phyloP scores from a whole-genome alignment of 768 basidiomycete species.

The Boletus edulis region DNA sequence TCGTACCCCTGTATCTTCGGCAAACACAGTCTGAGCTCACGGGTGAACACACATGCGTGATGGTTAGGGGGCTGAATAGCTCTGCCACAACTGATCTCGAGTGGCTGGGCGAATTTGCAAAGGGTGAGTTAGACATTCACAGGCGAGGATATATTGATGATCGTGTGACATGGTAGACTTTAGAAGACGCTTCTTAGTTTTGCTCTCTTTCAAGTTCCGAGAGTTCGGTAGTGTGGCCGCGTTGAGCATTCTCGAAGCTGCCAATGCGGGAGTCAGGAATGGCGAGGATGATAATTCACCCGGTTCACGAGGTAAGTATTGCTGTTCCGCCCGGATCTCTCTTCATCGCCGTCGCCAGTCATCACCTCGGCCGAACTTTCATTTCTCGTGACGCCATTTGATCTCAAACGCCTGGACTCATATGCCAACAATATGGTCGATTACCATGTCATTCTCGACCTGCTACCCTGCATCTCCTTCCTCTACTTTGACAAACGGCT shows the following conservation, averaged over 20 bases:
- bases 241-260: slow-evolving; percentile 85
- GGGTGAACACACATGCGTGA: slow-evolving; percentile 94
- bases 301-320: slow-evolving; percentile 21
- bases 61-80: slow-evolving; percentile 84
- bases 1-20: slow-evolving; percentile 87
- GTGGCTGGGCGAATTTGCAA: slow-evolving; percentile 89
- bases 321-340: slow-evolving; percentile 7
- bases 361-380: slow-evolving; percentile 46
- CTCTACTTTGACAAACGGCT: slow-evolving; percentile 82
- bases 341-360: slow-evolving; percentile 6
- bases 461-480: slow-evolving; percentile 77
- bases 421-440: slow-evolving; percentile 96
- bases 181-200: slow-evolving; percentile 80
- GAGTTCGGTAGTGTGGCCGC: slow-evolving; percentile 89
- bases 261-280: slow-evolving; percentile 58
- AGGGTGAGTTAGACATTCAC: slow-evolving; percentile 45
- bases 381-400: slow-evolving; percentile 80
- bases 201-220: slow-evolving; percentile 92
- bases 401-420: slow-evolving; percentile 92
- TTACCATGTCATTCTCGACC: slow-evolving; percentile 93
- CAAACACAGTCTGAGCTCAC: slow-evolving; percentile 95
- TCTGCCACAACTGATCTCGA: slow-evolving; percentile 59
- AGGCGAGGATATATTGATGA: background rate
- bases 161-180: slow-evolving; percentile 62
- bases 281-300: slow-evolving; percentile 33